Evolutionary conservation across 495 filamentous ascomycete species (phyloP).

Genomic region (Bacidia rubella): DNA sequence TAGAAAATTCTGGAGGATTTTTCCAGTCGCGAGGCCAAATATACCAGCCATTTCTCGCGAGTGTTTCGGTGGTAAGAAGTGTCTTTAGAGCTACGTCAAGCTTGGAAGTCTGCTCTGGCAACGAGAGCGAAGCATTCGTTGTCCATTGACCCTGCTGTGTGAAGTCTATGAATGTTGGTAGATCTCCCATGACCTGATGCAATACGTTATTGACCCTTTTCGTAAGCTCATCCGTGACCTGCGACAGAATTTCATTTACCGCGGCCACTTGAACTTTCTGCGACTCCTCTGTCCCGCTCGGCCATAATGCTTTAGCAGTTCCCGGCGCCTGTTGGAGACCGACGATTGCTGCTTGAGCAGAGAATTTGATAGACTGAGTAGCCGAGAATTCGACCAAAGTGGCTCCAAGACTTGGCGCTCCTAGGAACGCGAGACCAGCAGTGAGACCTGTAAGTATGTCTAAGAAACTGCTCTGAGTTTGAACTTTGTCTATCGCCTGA

Average conservation of each 20-base stretch:
- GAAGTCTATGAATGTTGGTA: constrained; percentile 10
- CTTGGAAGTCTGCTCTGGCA: constrained; percentile 5
- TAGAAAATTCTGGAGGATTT: not conserved
- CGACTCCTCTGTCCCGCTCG: constrained; percentile 11
- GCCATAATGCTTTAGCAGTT: constrained; percentile 13
- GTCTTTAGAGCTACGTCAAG: constrained; percentile 14
- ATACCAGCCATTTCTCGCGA: constrained; percentile 10
- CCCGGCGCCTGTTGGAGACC: constrained; percentile 13
- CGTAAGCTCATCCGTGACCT: constrained; percentile 1
- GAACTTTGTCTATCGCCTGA: constrained; percentile 7
- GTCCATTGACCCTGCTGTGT: constrained; percentile 11
- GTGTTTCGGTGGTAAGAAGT: constrained; percentile 4
- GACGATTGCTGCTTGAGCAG: constrained; percentile 8
- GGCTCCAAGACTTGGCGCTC: constrained; percentile 11
- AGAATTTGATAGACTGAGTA: not conserved
- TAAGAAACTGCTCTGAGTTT: not conserved
- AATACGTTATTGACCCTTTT: constrained; percentile 8
- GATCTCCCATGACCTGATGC: constrained; percentile 11
- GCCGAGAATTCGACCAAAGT: not conserved
- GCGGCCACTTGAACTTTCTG: constrained; percentile 6
- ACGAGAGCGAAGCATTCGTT: constrained; percentile 4
- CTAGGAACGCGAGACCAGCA: constrained; percentile 12
- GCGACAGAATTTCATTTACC: constrained; percentile 4
- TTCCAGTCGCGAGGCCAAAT: not conserved
- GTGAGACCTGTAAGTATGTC: constrained; percentile 9